Percentiles rank a stretch among this genome's conserved stretches.
Conservation (phyloP, 495 filamentous ascomycete species). For the Podospora comata region DNA sequence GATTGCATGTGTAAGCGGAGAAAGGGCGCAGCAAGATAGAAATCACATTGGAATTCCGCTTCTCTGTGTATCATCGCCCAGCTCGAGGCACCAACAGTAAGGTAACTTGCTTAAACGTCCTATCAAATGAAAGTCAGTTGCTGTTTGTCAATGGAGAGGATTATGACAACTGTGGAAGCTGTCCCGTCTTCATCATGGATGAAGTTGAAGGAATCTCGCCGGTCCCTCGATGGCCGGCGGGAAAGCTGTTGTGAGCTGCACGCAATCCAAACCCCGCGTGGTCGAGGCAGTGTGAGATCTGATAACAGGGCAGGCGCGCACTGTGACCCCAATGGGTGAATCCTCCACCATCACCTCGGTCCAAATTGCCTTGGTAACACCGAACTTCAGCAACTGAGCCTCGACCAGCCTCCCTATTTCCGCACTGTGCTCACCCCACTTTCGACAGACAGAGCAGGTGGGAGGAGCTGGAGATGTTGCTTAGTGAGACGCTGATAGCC, state of each 20-base stretch:
- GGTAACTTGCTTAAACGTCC: not conserved
- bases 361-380: slow-evolving; percentile 4
- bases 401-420: not conserved
- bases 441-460: not conserved
- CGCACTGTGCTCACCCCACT: slow-evolving; percentile 4
- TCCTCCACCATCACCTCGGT: slow-evolving; percentile 3
- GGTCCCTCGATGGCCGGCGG: not conserved
- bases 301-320: not conserved
- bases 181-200: not conserved
- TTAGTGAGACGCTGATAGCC: not conserved
- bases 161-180: not conserved
- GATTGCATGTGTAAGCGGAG: not conserved
- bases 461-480: not conserved
- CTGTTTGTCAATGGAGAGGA: not conserved
- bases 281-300: not conserved
- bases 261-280: slow-evolving; percentile 8
- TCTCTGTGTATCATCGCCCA: not conserved
- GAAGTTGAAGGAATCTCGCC: not conserved
- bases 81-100: not conserved
- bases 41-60: not conserved
- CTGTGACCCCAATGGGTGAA: not conserved
- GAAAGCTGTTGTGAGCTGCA: not conserved
- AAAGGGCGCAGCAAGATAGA: not conserved
- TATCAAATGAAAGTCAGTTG: not conserved
- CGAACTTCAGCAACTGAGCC: not conserved